A percentile compares a stretch with the other conserved stretches of the same genome.
phyloP scores from a whole-genome alignment of 148 eudicot genomes.

The Rhododendron simsii region DNA sequence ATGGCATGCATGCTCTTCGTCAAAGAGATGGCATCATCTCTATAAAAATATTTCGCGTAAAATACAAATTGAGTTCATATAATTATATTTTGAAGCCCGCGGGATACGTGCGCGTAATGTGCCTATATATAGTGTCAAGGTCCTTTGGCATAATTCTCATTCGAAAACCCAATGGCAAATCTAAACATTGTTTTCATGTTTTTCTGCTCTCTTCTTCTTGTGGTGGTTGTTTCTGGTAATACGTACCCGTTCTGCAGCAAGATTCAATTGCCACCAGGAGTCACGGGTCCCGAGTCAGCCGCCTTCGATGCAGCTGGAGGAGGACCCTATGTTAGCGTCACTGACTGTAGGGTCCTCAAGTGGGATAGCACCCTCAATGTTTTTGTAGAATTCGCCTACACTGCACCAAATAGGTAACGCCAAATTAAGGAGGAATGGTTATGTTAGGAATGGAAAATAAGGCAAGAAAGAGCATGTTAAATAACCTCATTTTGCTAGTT shows the following conservation, averaged over 20 bases:
- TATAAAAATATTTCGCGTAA: no score
- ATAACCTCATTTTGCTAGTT: no score
- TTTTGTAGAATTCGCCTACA: background rate
- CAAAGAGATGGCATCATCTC: no score
- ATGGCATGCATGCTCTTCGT: rapidly evolving
- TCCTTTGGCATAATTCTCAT: background rate
- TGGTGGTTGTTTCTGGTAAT: background rate
- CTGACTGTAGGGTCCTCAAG: constrained; percentile 2
- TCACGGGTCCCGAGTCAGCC: constrained; percentile 5
- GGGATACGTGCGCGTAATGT: no score
- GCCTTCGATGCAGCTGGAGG: background rate
- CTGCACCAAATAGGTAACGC: constrained; percentile 9
- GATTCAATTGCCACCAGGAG: background rate
- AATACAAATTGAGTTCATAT: no score
- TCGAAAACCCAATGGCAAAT: background rate
- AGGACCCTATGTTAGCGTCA: background rate
- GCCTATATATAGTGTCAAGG: background rate
- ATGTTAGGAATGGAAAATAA: background rate
- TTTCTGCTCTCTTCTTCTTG: background rate
- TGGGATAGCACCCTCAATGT: background rate
- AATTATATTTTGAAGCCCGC: no score
- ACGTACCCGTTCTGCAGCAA: background rate
- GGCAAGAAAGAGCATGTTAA: no score
- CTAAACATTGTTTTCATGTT: background rate
- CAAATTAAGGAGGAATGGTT: background rate